These are phyloP conservation scores for Cytospora piceicola DNA, from an alignment of 2,329 filamentous ascomycete genomes.

Conservation along the genomic window DNA sequence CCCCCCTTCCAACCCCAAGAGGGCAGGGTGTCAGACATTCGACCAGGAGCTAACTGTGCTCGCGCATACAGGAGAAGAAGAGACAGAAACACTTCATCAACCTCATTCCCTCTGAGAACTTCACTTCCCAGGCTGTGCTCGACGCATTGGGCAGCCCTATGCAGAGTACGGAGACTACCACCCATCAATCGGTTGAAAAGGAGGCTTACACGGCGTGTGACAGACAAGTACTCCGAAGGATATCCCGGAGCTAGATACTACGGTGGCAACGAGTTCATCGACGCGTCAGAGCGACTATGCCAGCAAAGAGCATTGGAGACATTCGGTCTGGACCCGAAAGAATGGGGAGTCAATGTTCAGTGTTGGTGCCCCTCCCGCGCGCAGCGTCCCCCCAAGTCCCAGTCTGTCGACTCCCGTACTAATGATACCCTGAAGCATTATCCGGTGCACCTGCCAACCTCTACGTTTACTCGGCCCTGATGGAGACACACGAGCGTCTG, in stretches of 20 bases:
- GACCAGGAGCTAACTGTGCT: conserved; percentile 16
- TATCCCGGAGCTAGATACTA: conserved; percentile 97
- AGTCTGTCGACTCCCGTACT: conserved; percentile 26
- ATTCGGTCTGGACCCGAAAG: conserved; percentile 78
- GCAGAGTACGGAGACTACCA: conserved; percentile 67
- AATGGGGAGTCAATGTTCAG: conserved; percentile 98
- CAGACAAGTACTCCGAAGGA: conserved; percentile 97
- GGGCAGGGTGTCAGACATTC: neutral
- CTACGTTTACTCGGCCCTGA: conserved; percentile 93
- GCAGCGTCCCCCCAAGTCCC: conserved; percentile 7
- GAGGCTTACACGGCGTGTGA: conserved; percentile 39
- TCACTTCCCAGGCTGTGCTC: conserved; percentile 89
- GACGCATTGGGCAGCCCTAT: conserved; percentile 92
- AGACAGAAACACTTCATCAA: conserved; percentile 99
- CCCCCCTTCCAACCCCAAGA: neutral
- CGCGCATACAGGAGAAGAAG: conserved; percentile 76
- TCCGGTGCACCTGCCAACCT: conserved; percentile 77
- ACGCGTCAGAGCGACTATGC: conserved; percentile 85
- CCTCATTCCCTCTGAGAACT: conserved; percentile 93
- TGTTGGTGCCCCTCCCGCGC: conserved; percentile 52
- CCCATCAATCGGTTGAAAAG: conserved; percentile 25
- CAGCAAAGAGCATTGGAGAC: conserved; percentile 88
- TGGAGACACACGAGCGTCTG: conserved; percentile 89
- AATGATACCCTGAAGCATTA: conserved; percentile 59
- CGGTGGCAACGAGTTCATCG: conserved; percentile 95